Evolutionary conservation across 2,329 filamentous ascomycete genomes (phyloP).

Genomic region (Capronia epimyces): DNA sequence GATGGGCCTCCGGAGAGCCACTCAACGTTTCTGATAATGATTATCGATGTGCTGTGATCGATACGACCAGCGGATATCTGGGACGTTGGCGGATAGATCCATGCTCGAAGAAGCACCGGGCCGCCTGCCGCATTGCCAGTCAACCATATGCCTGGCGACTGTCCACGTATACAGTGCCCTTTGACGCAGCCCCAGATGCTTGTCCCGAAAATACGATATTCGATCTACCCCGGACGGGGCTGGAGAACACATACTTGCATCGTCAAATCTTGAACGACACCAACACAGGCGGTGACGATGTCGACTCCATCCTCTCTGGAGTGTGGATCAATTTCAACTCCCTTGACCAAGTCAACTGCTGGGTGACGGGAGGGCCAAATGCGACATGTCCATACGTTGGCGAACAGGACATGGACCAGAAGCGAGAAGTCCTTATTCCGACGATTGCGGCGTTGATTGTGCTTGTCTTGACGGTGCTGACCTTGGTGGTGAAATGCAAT

Average conservation of each 20-base stretch:
- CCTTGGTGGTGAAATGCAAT: constrained; percentile 60
- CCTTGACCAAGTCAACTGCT: constrained; percentile 53
- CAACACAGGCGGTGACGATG: constrained; percentile 26
- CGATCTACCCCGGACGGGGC: constrained; percentile 53
- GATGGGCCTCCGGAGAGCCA: constrained; percentile 56
- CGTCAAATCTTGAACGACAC: constrained; percentile 36
- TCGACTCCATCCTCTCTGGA: constrained; percentile 28
- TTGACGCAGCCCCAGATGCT: constrained; percentile 40
- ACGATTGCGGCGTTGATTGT: constrained; percentile 59
- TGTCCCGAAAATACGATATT: constrained; percentile 52
- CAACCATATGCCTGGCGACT: constrained; percentile 57
- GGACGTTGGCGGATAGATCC: constrained; percentile 57
- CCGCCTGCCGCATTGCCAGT: constrained; percentile 51
- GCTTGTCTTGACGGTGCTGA: constrained; percentile 55
- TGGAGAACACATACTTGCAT: constrained; percentile 59
- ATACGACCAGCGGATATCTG: constrained; percentile 35
- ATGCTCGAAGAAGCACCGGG: constrained; percentile 49
- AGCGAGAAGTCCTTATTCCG: constrained; percentile 53
- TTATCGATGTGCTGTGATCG: constrained; percentile 54
- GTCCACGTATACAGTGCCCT: constrained; percentile 40
- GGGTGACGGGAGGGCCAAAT: constrained; percentile 54
- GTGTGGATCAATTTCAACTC: constrained; percentile 60
- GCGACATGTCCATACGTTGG: constrained; percentile 54
- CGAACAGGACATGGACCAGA: constrained; percentile 40
- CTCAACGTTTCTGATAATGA: constrained; percentile 40